Percentiles rank a stretch among this genome's conserved stretches.
Evolutionary conservation across 2,329 filamentous ascomycete species (phyloP).

Genomic region (Aureobasidium sp.): DNA sequence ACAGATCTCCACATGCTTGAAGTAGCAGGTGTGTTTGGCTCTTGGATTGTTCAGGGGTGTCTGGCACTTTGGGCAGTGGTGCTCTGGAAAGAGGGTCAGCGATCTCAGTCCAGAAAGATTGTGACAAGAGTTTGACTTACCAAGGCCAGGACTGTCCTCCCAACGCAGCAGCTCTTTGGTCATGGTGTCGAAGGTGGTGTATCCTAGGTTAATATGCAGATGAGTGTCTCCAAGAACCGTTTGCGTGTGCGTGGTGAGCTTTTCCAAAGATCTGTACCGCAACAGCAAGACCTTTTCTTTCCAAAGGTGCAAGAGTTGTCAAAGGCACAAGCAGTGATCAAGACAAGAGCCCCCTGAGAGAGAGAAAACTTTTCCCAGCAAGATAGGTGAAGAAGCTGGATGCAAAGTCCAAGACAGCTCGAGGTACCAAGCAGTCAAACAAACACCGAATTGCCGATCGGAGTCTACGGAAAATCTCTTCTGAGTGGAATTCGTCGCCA

Average conservation of each 20-base stretch:
- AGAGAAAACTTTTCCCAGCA: background rate
- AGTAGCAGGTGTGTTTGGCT: constrained; percentile 39
- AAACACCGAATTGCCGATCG: background rate
- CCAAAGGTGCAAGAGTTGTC: background rate
- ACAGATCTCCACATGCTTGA: constrained; percentile 43
- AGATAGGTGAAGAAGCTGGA: background rate
- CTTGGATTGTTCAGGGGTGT: constrained; percentile 38
- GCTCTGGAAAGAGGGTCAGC: constrained; percentile 23
- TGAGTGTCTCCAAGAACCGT: background rate
- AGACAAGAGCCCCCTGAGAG: background rate
- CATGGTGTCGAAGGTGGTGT: constrained; percentile 13
- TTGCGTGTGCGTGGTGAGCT: background rate
- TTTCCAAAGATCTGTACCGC: background rate
- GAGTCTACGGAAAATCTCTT: background rate
- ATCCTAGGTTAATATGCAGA: background rate
- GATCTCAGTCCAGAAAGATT: background rate
- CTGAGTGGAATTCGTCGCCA: background rate
- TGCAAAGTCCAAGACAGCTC: background rate
- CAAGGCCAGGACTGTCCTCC: constrained; percentile 23
- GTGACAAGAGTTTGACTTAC: constrained; percentile 16
- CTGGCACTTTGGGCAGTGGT: constrained; percentile 43
- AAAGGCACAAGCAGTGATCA: background rate
- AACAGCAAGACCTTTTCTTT: background rate
- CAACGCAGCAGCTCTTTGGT: constrained; percentile 24
- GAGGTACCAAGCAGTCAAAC: background rate